phyloP scores from a whole-genome alignment of 352 stramenopile species.

The Phytopythium kandeliae region DNA sequence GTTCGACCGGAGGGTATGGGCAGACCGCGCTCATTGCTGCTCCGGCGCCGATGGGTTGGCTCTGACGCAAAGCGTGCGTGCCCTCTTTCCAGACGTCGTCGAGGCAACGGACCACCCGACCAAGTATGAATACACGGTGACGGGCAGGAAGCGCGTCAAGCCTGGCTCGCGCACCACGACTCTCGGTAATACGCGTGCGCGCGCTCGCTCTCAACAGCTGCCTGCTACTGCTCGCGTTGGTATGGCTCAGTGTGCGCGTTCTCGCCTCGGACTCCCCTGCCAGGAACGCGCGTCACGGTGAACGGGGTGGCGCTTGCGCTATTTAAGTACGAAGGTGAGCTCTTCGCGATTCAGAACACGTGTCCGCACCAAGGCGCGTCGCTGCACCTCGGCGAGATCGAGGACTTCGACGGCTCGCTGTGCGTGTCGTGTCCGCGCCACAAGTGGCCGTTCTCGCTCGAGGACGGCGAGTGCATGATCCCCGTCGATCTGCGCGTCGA shows the following conservation, averaged over 20 bases:
- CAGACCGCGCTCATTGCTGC: background rate
- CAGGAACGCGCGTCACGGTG: constrained; percentile 51
- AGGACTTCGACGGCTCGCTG: constrained; percentile 66
- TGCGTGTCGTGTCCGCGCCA: constrained; percentile 78
- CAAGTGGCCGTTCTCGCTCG: constrained; percentile 78
- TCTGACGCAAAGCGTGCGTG: constrained; percentile 3
- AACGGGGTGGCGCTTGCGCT: constrained; percentile 76
- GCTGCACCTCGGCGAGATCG: constrained; percentile 83
- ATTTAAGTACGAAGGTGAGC: constrained; percentile 64
- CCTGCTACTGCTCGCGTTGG: no score
- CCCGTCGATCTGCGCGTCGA: constrained; percentile 38
- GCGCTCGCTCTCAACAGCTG: no score
- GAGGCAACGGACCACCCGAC: constrained; percentile 63
- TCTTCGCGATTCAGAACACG: constrained; percentile 73
- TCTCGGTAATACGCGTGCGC: constrained; percentile 46
- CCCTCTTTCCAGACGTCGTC: constrained; percentile 45
- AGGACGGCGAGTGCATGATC: constrained; percentile 66
- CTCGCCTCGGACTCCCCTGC: no score
- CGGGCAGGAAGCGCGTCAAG: constrained; percentile 68
- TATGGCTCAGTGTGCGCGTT: no score
- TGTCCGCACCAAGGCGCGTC: constrained; percentile 77
- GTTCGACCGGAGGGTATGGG: constrained; percentile 48
- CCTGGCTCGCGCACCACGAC: constrained; percentile 43
- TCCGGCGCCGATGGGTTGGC: no score
- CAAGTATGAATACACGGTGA: constrained; percentile 75